These are phyloP conservation scores for Blastomyces gilchristii DNA, from an alignment of 2,329 filamentous ascomycete species.

Conservation along the genomic window DNA sequence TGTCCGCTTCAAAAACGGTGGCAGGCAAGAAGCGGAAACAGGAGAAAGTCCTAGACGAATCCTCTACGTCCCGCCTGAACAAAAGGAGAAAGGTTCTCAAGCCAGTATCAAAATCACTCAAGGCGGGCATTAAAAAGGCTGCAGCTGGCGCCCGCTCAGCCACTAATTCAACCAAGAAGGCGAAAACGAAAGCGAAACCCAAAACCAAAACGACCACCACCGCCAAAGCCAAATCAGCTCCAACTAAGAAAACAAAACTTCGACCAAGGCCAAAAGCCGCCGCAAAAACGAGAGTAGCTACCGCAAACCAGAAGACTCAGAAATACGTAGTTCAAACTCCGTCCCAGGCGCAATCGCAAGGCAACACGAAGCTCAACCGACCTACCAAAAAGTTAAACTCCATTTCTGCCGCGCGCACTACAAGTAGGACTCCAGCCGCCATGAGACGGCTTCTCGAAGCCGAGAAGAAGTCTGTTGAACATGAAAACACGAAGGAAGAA, in stretches of 20 bases:
- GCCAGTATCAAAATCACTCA: slow-evolving; percentile 21
- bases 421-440: slow-evolving; percentile 10
- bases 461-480: not conserved
- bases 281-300: not conserved
- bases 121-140: slow-evolving; percentile 25
- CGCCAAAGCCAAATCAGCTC: slow-evolving; percentile 2
- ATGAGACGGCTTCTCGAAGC: slow-evolving; percentile 12
- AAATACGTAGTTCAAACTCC: not conserved
- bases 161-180: slow-evolving; percentile 3
- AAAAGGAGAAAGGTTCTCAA: slow-evolving; percentile 25
- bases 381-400: slow-evolving; percentile 10
- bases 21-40: slow-evolving; percentile 29
- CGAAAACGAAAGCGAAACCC: slow-evolving; percentile 3
- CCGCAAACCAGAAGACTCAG: not conserved
- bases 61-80: slow-evolving; percentile 22
- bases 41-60: slow-evolving; percentile 20
- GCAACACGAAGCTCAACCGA: slow-evolving; percentile 6
- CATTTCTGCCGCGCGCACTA: slow-evolving; percentile 11
- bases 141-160: slow-evolving; percentile 17
- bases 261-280: not conserved
- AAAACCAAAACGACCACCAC: slow-evolving; percentile 1
- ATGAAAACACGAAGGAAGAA: not conserved
- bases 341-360: not conserved
- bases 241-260: slow-evolving; percentile 5
- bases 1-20: slow-evolving; percentile 13